Conservation (phyloP, 345 rosid species). For the Eucalyptus pauciflora region DNA sequence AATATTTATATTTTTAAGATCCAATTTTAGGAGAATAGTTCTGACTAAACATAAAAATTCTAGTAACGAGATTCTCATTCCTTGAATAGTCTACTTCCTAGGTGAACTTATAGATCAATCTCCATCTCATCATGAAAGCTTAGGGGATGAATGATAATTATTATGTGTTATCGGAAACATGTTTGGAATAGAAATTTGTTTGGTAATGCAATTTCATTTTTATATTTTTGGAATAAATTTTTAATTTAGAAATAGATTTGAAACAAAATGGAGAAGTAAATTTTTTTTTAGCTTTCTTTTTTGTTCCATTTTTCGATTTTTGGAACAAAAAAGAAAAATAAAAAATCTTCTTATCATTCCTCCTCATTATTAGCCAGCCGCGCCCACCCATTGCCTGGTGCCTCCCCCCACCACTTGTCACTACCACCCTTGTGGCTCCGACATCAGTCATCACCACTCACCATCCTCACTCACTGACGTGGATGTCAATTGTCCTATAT, state of each 20-base stretch:
- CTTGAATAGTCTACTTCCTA: background rate
- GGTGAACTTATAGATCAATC: background rate
- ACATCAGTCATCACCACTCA: fast-evolving
- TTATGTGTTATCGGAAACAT: fast-evolving
- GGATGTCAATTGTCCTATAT: too few relatives aligned
- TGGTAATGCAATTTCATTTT: fast-evolving
- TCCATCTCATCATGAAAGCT: background rate
- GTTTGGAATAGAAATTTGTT: fast-evolving
- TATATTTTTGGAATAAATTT: too few relatives aligned
- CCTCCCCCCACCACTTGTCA: too few relatives aligned
- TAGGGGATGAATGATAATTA: too few relatives aligned
- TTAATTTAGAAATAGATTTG: too few relatives aligned
- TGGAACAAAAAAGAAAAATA: too few relatives aligned
- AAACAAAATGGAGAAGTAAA: fast-evolving
- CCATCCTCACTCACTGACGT: fast-evolving
- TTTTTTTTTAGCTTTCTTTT: too few relatives aligned
- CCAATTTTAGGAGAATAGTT: background rate
- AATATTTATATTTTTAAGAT: background rate
- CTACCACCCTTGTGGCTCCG: fast-evolving
- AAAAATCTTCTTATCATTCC: too few relatives aligned
- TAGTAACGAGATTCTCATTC: background rate
- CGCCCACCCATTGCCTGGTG: fast-evolving
- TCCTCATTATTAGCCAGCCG: too few relatives aligned
- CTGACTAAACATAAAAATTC: background rate
- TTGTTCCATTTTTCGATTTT: too few relatives aligned